Evolutionary conservation across 768 basidiomycete species (phyloP).

Genomic region (Suillus decipiens): DNA sequence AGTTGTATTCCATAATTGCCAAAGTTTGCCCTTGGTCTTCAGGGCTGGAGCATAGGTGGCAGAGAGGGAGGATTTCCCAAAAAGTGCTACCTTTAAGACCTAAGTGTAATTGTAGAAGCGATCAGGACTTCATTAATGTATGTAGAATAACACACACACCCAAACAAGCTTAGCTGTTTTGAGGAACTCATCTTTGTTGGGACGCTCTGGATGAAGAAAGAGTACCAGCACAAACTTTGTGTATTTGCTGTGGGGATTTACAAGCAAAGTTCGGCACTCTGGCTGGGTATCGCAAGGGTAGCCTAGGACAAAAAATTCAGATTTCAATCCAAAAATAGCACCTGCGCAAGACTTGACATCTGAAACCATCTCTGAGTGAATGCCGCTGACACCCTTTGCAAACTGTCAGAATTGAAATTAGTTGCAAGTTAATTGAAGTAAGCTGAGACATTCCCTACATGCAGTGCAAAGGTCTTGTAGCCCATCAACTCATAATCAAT

Average conservation of each 20-base stretch:
- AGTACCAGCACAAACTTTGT: conserved; percentile 11
- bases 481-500: conserved; percentile 1
- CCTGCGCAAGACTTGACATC: conserved; percentile 5
- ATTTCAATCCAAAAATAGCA: neutral
- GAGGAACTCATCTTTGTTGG: neutral
- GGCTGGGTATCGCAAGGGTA: neutral
- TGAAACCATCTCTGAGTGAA: conserved; percentile 7
- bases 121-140: neutral
- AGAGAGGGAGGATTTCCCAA: conserved; percentile 4
- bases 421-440: neutral
- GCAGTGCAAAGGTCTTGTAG: neutral
- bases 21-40: conserved; percentile 9
- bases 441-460: neutral
- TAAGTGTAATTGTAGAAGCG: neutral
- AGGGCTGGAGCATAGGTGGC: neutral
- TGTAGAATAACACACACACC: neutral
- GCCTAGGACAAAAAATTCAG: neutral
- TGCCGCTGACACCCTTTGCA: neutral
- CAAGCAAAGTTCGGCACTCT: neutral
- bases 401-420: neutral
- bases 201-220: neutral
- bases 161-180: conserved; percentile 1
- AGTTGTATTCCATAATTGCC: neutral
- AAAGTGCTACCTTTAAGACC: conserved; percentile 1
- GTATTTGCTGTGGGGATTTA: neutral